A percentile compares a stretch with the other conserved stretches of the same genome.
These are phyloP conservation scores for Myxozyma udenii DNA, from an alignment of 805 yeast genomes.

Conservation along the genomic window DNA sequence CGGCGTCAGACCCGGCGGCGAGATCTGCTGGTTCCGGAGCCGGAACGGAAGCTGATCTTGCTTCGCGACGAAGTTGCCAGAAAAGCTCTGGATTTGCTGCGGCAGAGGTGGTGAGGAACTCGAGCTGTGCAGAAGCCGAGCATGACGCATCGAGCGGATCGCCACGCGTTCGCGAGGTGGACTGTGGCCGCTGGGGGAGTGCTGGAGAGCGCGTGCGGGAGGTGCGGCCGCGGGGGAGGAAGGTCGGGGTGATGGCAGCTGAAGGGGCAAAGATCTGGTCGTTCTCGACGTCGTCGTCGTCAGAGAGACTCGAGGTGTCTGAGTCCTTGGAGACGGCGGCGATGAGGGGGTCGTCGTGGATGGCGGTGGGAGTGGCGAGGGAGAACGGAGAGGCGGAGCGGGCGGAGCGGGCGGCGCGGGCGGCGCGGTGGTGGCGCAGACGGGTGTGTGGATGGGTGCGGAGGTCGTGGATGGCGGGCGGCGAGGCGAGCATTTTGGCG, in stretches of 20 bases:
- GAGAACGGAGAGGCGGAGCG: conserved; percentile 1
- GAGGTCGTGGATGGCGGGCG: too few species aligned
- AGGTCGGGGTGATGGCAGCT: too few species aligned
- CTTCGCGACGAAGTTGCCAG: conserved; percentile 19
- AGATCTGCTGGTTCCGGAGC: neutral
- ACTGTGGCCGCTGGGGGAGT: neutral
- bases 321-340: neutral
- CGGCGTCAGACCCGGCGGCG: neutral
- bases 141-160: neutral
- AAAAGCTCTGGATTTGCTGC: conserved; percentile 26
- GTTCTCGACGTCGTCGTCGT: neutral
- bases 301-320: neutral
- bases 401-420: conserved; percentile 2
- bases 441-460: too few species aligned
- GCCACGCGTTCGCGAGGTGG: neutral
- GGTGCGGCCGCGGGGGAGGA: neutral
- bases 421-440: too few species aligned
- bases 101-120: conserved; percentile 11
- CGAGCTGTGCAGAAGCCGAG: conserved; percentile 26
- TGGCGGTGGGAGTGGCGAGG: neutral
- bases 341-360: neutral
- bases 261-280: neutral
- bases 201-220: neutral
- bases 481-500: too few species aligned
- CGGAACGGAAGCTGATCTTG: neutral